Evolutionary conservation across 805 yeast species (phyloP), one percentile per base, ranked within the genome.

Genomic region (Lipomyces japonicus): DNA sequence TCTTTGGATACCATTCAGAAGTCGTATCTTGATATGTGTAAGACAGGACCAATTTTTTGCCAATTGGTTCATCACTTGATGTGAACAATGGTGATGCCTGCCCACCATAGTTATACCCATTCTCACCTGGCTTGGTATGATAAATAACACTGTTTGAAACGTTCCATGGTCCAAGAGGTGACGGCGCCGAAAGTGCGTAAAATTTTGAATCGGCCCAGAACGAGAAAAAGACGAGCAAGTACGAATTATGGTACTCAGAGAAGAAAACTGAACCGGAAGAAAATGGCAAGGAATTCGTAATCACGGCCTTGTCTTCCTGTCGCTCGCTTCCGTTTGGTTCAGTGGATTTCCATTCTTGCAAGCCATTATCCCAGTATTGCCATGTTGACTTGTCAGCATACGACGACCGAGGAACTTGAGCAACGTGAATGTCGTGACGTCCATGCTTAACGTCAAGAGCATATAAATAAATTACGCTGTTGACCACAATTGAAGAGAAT

Each of bases 41-140:
- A 5, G 49, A 34, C 16, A 53, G 42, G 2, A 53, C 37, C 5
- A 53, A 16, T 28, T 42, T 36, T 50, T 53, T 23, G 21, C 58
- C 58, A 18, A 32, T 10, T 24, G 25, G 3, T 18, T 22, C 32
- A 7, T 21, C 18, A 4, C 3, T 19, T 21, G 21, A 19, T 36
- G 22, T 38, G 38, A 21, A 41, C 6, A 51, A 32, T 1, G 58
- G 50, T 10, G 37, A 19, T 9, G 58, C 58, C 41, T 25, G 43
- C n/a, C 46, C 58, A 18, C 58, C 58, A 24, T 53, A 53, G 49
- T 53, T 53, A 52, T 52, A 53, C 14, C 53, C 53, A n/a, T 43
- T 46, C 18, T 10, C 5, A 14, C 57, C 57, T 7, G 35, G 22
- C 21, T 24, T 38, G 14, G 57, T 46, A 39, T 45, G 23, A 39